Evolutionary conservation across 2,329 filamentous ascomycete species (phyloP), one percentile per base, ranked within the genome.

Genomic region (Alternaria metachromatica): DNA sequence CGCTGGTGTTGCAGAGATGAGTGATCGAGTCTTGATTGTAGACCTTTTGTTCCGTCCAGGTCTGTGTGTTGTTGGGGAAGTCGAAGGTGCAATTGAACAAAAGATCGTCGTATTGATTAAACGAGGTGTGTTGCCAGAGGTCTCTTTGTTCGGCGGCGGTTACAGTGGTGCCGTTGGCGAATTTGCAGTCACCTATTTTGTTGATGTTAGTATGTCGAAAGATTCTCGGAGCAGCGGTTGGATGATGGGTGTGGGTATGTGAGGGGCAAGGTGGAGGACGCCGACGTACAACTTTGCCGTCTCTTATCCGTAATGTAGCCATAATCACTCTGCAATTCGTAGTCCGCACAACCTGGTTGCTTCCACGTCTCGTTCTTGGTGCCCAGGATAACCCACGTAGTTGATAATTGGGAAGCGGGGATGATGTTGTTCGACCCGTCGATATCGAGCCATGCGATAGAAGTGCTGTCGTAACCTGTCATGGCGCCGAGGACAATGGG

Each of bases 381-480:
- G 1, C 68, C 69, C 0, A 9, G 18, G 0, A 74, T 44, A 1
- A 68, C 37, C 55, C 50, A 63, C 3, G 61, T 13, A 2, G 0
- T 0, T 10, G 65, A 15, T 15, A 78, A 11, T n/a, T 58, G 58
- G 6, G 66, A 55, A 2, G 71, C 71, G 2, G 72, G 73, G 1
- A 79, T 62, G 28, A 80, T 74, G 26, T 77, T 75, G 15, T 73
- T 67, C 4, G 59, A 58, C 15, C 67, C 64, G 13, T 74, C 66
- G 15, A 77, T 49, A 18, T 67, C 69, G 13, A 80, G 64, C 71
- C 74, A 79, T 0, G 73, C 66, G 6, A 71, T 71, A 3, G 66
- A 64, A 2, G 68, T 72, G 46, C 66, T 72, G n/a, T 78, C 74
- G 55, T 80, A 81, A 10, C 80, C 80, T 1, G 76, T 79, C 76